These are phyloP conservation scores for Hypericum perforatum DNA, from an alignment of 345 rosid species.

Conservation along the genomic window DNA sequence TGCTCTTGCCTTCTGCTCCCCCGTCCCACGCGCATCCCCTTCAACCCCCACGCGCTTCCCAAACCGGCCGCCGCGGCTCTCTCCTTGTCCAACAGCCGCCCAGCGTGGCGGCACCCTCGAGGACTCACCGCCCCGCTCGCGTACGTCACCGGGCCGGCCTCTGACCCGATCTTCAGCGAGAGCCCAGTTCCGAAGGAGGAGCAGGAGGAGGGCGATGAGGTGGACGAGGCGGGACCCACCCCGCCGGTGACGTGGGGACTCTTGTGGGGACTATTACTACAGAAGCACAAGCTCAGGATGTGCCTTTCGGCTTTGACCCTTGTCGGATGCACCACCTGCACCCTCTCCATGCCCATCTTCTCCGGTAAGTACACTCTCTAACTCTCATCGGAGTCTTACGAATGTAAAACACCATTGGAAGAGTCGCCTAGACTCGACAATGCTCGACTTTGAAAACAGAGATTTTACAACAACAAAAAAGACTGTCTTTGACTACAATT, in stretches of 20 bases:
- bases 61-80: no score
- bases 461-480: no score
- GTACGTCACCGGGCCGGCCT: conserved; percentile 67
- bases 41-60: no score
- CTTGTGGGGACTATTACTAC: conserved; percentile 43
- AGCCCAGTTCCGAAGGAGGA: conserved; percentile 32
- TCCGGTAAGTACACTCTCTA: conserved; percentile 39
- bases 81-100: no score
- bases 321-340: conserved; percentile 60
- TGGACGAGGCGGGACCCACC: conserved; percentile 25
- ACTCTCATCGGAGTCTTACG: neutral
- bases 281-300: conserved; percentile 50
- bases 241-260: conserved; percentile 50
- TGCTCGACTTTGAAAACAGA: no score
- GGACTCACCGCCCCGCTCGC: conserved; percentile 26
- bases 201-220: conserved; percentile 17
- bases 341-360: conserved; percentile 83
- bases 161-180: conserved; percentile 53
- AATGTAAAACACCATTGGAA: no score
- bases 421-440: no score
- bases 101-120: neutral
- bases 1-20: no score
- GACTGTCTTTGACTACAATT: no score
- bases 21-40: no score
- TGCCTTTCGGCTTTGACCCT: conserved; percentile 41